Conservation (phyloP, 2,329 filamentous ascomycete genomes). For the Fusarium floridanum region DNA sequence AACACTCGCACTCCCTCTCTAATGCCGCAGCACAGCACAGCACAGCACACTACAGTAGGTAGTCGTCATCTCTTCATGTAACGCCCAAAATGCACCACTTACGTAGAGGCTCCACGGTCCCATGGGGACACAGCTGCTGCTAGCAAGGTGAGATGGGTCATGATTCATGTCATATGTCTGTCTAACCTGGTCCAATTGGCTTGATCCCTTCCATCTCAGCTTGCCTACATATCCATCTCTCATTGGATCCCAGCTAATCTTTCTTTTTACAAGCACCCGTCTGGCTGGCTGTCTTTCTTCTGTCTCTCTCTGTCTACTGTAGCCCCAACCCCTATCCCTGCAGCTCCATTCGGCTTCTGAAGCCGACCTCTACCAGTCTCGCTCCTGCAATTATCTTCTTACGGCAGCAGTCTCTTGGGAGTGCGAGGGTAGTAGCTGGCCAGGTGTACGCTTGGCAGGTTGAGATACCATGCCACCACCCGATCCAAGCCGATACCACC, state of each 20-base stretch:
- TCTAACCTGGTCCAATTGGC: conserved; percentile 10
- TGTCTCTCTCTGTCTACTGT: background rate
- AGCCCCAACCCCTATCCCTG: conserved; percentile 6
- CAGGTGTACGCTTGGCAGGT: conserved; percentile 70
- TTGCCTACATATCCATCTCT: background rate
- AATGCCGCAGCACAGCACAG: background rate
- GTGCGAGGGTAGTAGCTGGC: conserved; percentile 71
- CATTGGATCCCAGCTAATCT: background rate
- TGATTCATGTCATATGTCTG: conserved; percentile 2
- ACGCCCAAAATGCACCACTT: conserved; percentile 1
- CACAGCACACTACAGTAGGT: background rate
- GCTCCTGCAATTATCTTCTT: conserved; percentile 6
- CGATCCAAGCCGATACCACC: conserved; percentile 92
- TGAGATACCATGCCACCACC: conserved; percentile 77
- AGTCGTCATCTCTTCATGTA: conserved; percentile 14
- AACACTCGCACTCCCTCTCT: background rate
- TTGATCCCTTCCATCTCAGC: conserved; percentile 1
- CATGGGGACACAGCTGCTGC: conserved; percentile 14
- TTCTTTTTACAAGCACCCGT: conserved; percentile 16
- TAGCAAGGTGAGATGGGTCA: conserved; percentile 16
- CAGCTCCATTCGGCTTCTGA: conserved; percentile 3
- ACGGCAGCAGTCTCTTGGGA: conserved; percentile 70
- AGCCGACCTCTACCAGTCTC: conserved; percentile 3
- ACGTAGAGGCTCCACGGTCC: background rate
- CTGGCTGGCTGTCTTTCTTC: background rate